Evolutionary conservation across 495 filamentous ascomycete species (phyloP).

Genomic region (Pyrenula massariospora): DNA sequence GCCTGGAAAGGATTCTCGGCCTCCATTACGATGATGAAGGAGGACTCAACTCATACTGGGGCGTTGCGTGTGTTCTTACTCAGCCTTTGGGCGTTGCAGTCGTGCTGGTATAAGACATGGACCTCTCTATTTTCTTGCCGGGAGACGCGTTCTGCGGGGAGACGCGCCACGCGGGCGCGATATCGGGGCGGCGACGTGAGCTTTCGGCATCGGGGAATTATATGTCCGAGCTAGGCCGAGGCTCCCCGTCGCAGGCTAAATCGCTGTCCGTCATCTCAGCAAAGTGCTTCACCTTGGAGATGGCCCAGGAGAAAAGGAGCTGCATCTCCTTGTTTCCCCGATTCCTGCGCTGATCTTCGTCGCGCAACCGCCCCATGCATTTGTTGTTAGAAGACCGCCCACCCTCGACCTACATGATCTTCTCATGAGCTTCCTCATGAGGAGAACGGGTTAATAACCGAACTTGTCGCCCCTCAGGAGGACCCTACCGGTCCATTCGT

Average conservation of each 20-base stretch:
- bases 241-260: no score
- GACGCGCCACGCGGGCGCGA: not conserved
- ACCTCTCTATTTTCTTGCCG: no score
- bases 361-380: not conserved
- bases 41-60: not conserved
- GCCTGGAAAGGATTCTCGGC: constrained; percentile 21
- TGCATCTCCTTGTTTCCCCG: not conserved
- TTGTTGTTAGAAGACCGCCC: not conserved
- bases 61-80: no score
- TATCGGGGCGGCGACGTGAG: no score
- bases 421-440: not conserved
- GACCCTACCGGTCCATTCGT: not conserved
- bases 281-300: not conserved
- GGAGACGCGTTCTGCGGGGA: not conserved
- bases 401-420: not conserved
- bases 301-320: not conserved
- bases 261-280: not conserved
- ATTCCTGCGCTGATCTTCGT: not conserved
- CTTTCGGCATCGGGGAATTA: not conserved
- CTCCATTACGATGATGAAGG: constrained; percentile 11
- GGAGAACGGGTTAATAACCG: not conserved
- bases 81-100: no score
- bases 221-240: not conserved
- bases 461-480: not conserved
- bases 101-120: no score